Conservation (phyloP, 2,329 filamentous ascomycete species). For the Fusarium sp. region DNA sequence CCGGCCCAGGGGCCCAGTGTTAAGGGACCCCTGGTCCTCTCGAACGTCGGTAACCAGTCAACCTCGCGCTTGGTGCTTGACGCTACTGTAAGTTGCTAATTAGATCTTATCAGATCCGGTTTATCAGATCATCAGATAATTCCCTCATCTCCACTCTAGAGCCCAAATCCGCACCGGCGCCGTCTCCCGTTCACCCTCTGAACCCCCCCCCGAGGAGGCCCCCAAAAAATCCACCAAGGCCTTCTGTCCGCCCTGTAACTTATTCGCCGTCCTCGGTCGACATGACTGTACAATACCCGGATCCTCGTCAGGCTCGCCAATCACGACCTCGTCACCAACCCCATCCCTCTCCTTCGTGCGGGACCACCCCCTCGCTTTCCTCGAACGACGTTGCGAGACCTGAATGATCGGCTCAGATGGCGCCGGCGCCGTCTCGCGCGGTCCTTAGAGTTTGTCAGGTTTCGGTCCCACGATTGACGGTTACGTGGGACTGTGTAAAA, state of each 20-base stretch:
- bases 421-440: constrained; percentile 22
- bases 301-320: constrained; percentile 21
- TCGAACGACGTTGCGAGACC: constrained; percentile 29
- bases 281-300: constrained; percentile 5
- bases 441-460: constrained; percentile 16
- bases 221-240: constrained; percentile 9
- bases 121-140: constrained; percentile 70
- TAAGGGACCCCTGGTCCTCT: constrained; percentile 26
- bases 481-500: constrained; percentile 22
- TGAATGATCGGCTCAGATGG: constrained; percentile 34
- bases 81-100: constrained; percentile 39
- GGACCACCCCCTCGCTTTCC: constrained; percentile 23
- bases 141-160: constrained; percentile 53
- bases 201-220: not conserved
- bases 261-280: constrained; percentile 14
- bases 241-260: constrained; percentile 2
- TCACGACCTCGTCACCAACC: constrained; percentile 14
- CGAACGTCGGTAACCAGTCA: constrained; percentile 37
- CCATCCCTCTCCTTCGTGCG: constrained; percentile 11
- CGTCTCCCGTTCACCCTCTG: not conserved
- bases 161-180: constrained; percentile 18
- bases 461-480: constrained; percentile 22
- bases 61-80: constrained; percentile 32
- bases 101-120: constrained; percentile 58
- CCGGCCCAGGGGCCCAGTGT: constrained; percentile 18